Conservation (phyloP, 768 basidiomycete genomes). For the Auriscalpium microsporum region DNA sequence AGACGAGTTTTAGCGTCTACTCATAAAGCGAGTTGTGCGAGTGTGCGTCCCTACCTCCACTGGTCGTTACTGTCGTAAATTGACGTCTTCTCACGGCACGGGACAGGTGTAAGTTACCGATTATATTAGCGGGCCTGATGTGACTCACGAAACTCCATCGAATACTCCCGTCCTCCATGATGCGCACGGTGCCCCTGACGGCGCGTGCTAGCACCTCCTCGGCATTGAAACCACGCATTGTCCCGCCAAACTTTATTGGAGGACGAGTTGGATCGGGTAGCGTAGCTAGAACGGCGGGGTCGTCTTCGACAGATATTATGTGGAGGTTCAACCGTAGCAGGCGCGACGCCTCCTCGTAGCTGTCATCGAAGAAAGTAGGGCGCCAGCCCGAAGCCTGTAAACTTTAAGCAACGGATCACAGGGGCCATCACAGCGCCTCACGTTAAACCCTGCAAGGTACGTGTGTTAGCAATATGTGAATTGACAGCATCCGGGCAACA, state of each 20-base stretch:
- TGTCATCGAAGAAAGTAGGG: slow-evolving; percentile 44
- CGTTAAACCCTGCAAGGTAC: slow-evolving; percentile 20
- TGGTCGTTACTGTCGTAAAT: slow-evolving; percentile 44
- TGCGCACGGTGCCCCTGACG: slow-evolving; percentile 27
- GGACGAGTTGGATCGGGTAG: slow-evolving; percentile 19
- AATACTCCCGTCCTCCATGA: slow-evolving; percentile 25
- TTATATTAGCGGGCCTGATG: neutral
- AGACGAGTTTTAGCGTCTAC: slow-evolving; percentile 1
- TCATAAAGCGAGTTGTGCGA: neutral
- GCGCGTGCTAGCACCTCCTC: slow-evolving; percentile 18
- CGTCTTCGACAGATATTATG: slow-evolving; percentile 28
- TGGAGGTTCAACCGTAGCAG: slow-evolving; percentile 50
- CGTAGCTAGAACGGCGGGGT: slow-evolving; percentile 4
- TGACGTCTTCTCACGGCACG: slow-evolving; percentile 33
- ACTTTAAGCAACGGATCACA: neutral
- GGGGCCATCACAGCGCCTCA: slow-evolving; percentile 9
- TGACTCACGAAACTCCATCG: slow-evolving; percentile 45
- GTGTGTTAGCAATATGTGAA: neutral
- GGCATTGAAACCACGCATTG: slow-evolving; percentile 19
- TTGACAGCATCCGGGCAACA: slow-evolving; percentile 4
- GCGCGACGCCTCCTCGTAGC: slow-evolving; percentile 58
- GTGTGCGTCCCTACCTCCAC: slow-evolving; percentile 41
- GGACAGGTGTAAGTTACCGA: neutral
- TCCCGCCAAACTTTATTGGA: slow-evolving; percentile 23
- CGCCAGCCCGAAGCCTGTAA: slow-evolving; percentile 12